Base-by-base conservation (phyloP, 2,329 filamentous ascomycete genomes). In the Trichoderma brevicompactum region DNA sequence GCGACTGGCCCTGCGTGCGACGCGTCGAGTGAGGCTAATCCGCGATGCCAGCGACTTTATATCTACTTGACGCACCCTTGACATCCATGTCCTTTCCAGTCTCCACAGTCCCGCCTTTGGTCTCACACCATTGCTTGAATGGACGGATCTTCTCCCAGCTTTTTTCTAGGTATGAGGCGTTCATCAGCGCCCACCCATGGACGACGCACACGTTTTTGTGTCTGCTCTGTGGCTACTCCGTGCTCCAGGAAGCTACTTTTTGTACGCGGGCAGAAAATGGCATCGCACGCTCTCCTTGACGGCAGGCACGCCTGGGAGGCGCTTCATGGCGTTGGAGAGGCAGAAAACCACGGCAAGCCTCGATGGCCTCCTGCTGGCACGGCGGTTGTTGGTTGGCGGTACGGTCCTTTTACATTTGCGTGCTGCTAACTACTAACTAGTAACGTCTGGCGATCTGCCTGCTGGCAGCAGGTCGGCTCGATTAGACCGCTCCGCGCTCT, bases 101-200 rank as follows among this genome's bases (percentile, higher is more conserved):
- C 74, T 73, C 75, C 75, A 77, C 74, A 71, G 72, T 73, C 71
- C 75, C 75, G 74, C 75, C 74, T 70, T 65, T 68, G 73, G 75
- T 76, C 76, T 76, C 74, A 74, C 75, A 75, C 75, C 74, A 76
- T 73, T 76, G 71, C 75, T 28, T 74, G 74, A 76, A 72, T 72
- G 72, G 73, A 74, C 74, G 75, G 70, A 75, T 77, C 75, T 75
- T 72, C 75, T 76, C 75, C 73, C 74, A 75, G 73, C 70, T 74
- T 72, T 53, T 64, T 48, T 72, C 74, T 67, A 28, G 23, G 23
- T 46, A 65, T 48, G 72, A 75, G 74, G 74, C 73, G 72, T 75
- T 68, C 68, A 68, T 69, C 69, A 69, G 67, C 69, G 56, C 56
- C 56, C 56, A 60, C 56, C 56, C 56, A 48, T 10, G n/a, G 34